These are phyloP conservation scores for Lactuca sativa DNA, from an alignment of 129 eudicot genomes.

Conservation along the genomic window DNA sequence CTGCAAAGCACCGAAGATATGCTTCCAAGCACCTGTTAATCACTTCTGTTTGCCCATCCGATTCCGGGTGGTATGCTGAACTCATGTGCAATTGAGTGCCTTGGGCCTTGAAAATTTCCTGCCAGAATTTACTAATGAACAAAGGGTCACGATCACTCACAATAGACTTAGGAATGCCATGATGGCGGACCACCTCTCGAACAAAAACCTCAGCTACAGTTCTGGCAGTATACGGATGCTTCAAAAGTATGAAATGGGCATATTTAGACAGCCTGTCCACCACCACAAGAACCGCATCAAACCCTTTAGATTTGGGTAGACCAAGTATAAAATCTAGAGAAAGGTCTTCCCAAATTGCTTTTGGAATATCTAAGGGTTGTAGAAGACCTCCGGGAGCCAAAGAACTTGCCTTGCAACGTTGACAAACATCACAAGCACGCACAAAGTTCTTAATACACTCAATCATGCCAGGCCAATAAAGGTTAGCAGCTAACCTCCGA, in stretches of 20 bases:
- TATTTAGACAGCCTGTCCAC: background rate
- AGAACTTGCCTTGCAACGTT: background rate
- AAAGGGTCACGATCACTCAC: background rate
- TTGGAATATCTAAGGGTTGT: background rate
- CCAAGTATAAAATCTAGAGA: background rate
- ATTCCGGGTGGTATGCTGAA: too few relatives aligned
- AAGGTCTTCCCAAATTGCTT: background rate
- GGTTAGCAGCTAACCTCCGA: background rate
- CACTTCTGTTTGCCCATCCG: background rate
- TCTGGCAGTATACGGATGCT: too few relatives aligned
- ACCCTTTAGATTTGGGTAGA: background rate
- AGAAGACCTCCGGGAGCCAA: background rate
- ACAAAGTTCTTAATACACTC: background rate
- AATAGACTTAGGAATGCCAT: too few relatives aligned
- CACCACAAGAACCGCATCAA: background rate
- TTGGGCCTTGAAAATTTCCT: background rate
- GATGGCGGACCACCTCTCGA: too few relatives aligned
- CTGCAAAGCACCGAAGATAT: background rate
- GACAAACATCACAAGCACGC: background rate
- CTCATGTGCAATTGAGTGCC: background rate
- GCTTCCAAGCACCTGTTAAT: background rate
- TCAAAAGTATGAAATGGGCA: too few relatives aligned
- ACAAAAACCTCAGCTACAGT: too few relatives aligned
- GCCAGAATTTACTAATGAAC: background rate
- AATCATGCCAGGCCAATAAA: background rate